phyloP scores from a whole-genome alignment of 352 stramenopile genomes.

The Aphanomyces cochlioides region DNA sequence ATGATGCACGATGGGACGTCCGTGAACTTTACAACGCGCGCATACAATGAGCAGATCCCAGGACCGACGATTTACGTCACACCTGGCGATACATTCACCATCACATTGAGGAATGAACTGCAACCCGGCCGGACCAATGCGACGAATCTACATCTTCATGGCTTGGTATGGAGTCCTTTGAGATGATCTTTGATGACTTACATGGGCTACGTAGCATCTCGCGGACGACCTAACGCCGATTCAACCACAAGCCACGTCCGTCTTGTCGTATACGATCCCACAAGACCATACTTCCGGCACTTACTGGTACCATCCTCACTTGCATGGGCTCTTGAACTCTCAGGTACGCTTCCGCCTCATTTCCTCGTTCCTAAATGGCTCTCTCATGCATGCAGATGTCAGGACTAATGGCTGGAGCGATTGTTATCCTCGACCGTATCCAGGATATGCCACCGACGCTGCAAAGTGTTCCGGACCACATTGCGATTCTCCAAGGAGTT shows the following conservation, averaged over 20 bases:
- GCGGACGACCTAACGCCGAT: slow-evolving; percentile 48
- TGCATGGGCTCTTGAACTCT: slow-evolving; percentile 68
- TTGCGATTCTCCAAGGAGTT: slow-evolving; percentile 64
- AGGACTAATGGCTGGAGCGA: slow-evolving; percentile 63
- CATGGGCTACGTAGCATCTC: slow-evolving; percentile 53
- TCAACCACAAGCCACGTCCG: slow-evolving; percentile 40
- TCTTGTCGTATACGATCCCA: slow-evolving; percentile 67
- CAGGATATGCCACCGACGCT: slow-evolving; percentile 50
- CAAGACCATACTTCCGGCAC: slow-evolving; percentile 62
- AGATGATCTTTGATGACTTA: neutral
- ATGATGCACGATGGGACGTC: slow-evolving; percentile 14
- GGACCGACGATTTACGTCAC: slow-evolving; percentile 58
- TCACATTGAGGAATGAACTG: slow-evolving; percentile 58
- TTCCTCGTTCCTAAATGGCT: neutral
- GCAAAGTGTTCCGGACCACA: slow-evolving; percentile 54
- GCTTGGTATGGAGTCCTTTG: slow-evolving; percentile 36
- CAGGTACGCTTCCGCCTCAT: slow-evolving; percentile 34
- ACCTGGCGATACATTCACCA: slow-evolving; percentile 57
- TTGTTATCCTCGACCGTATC: slow-evolving; percentile 62
- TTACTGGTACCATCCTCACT: slow-evolving; percentile 80
- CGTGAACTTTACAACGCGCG: slow-evolving; percentile 67
- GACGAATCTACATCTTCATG: slow-evolving; percentile 79
- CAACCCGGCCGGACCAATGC: slow-evolving; percentile 59
- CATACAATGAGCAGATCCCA: slow-evolving; percentile 56
- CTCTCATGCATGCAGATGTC: slow-evolving; percentile 33